phyloP scores from a whole-genome alignment of 1,284 basidiomycete species.

The Tilletia setariae region DNA sequence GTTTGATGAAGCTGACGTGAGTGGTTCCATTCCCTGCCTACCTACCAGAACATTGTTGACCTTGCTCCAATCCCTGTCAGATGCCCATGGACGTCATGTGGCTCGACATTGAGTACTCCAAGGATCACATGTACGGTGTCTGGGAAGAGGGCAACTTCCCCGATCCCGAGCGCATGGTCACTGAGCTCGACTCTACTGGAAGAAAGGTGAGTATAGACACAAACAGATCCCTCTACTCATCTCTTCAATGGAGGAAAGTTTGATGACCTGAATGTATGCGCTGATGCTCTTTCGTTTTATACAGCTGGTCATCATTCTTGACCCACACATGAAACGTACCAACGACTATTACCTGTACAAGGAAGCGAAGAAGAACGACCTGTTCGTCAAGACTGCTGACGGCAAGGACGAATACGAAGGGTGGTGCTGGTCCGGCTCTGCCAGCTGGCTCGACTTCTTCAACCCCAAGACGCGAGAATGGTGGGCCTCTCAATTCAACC shows the following conservation, averaged over 20 bases:
- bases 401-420: constrained; percentile 81
- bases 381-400: constrained; percentile 79
- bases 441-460: constrained; percentile 96
- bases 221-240: neutral
- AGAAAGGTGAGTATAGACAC: constrained; percentile 67
- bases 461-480: constrained; percentile 83
- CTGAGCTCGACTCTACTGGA: constrained; percentile 76
- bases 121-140: constrained; percentile 94
- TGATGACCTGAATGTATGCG: neutral
- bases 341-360: constrained; percentile 79
- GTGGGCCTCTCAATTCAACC: constrained; percentile 63
- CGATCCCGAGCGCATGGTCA: constrained; percentile 87
- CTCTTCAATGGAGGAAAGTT: neutral
- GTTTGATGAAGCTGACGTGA: constrained; percentile 78
- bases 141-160: constrained; percentile 92
- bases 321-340: constrained; percentile 89
- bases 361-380: constrained; percentile 72
- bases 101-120: constrained; percentile 89
- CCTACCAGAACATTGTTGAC: constrained; percentile 72
- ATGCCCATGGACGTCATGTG: constrained; percentile 96
- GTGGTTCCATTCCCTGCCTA: neutral
- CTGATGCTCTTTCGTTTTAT: neutral
- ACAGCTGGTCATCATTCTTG: constrained; percentile 93
- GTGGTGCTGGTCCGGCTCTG: constrained; percentile 96
- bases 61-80: constrained; percentile 56